phyloP scores from a whole-genome alignment of 495 filamentous ascomycete genomes.

The Bacidia gigantensis region DNA sequence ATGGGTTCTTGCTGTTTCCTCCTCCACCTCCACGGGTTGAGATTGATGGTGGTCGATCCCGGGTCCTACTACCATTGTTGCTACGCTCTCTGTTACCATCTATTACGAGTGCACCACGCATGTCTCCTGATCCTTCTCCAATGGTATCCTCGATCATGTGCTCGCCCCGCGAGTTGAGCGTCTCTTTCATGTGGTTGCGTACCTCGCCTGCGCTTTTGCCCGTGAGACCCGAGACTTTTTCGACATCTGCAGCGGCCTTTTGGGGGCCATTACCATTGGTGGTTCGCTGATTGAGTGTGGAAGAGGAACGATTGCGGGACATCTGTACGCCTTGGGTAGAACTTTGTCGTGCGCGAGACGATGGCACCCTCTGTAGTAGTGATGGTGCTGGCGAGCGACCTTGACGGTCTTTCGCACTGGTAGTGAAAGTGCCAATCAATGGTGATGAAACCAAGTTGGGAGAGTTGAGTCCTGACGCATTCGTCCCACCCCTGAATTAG shows the following conservation, averaged over 20 bases:
- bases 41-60: slow-evolving; percentile 18
- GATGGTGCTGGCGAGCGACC: slow-evolving; percentile 35
- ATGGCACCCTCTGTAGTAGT: slow-evolving; percentile 38
- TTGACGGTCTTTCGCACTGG: slow-evolving; percentile 32
- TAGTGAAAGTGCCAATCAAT: slow-evolving; percentile 43
- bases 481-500: slow-evolving; percentile 33
- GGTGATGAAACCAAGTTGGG: slow-evolving; percentile 63
- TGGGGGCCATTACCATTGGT: slow-evolving; percentile 17
- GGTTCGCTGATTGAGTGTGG: slow-evolving; percentile 40
- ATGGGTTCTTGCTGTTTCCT: slow-evolving; percentile 21
- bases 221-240: slow-evolving; percentile 25
- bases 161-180: slow-evolving; percentile 19
- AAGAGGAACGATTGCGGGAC: slow-evolving; percentile 42
- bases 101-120: slow-evolving; percentile 12
- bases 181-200: slow-evolving; percentile 27
- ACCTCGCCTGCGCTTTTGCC: slow-evolving; percentile 24
- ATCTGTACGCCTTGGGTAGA: slow-evolving; percentile 38
- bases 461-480: slow-evolving; percentile 41
- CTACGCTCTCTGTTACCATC: slow-evolving; percentile 5
- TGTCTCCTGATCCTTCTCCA: slow-evolving; percentile 12
- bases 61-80: slow-evolving; percentile 6
- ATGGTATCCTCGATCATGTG: slow-evolving; percentile 18
- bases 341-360: slow-evolving; percentile 56
- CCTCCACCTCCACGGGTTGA: slow-evolving; percentile 15
- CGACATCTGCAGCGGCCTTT: slow-evolving; percentile 20